These are phyloP conservation scores for Zygosaccharomyces sapae DNA, from an alignment of 1,139 yeast species.

Conservation along the genomic window DNA sequence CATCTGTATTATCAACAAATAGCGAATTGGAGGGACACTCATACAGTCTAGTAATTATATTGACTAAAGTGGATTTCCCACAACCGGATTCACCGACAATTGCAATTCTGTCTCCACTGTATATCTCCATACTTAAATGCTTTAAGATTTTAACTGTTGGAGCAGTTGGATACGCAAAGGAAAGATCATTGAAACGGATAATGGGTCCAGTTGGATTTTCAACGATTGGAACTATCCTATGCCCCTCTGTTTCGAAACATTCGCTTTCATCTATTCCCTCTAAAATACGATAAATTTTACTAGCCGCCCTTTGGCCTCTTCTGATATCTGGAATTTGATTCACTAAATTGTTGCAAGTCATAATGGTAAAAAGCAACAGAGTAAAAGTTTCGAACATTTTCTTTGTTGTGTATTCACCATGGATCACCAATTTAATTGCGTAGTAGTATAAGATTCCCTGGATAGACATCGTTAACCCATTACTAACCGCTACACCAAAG, in stretches of 20 bases:
- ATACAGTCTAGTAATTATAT: constrained; percentile 52
- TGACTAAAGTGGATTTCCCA: constrained; percentile 70
- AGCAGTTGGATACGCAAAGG: constrained; percentile 46
- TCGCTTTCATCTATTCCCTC: constrained; percentile 21
- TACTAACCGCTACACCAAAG: constrained; percentile 57
- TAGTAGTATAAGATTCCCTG: constrained; percentile 71
- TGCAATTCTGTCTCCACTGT: constrained; percentile 51
- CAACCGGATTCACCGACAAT: constrained; percentile 74
- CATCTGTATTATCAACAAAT: constrained; percentile 42
- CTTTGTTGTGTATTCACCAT: constrained; percentile 49
- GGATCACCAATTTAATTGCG: constrained; percentile 66
- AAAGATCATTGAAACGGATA: constrained; percentile 43
- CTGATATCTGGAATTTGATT: constrained; percentile 70
- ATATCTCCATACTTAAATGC: constrained; percentile 42
- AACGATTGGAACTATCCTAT: constrained; percentile 23
- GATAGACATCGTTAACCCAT: constrained; percentile 52
- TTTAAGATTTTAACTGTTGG: constrained; percentile 37
- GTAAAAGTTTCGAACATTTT: constrained; percentile 67
- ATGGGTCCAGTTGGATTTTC: constrained; percentile 21
- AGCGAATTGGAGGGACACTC: constrained; percentile 39
- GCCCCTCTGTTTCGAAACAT: constrained; percentile 10
- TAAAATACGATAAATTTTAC: constrained; percentile 48
- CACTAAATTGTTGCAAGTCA: constrained; percentile 56
- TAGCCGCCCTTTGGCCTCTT: constrained; percentile 71
- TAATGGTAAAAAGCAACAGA: constrained; percentile 66